Percentiles rank a stretch among this genome's conserved stretches.
Evolutionary conservation across 1,284 basidiomycete genomes (phyloP).

Genomic region (Schizophyllum amplum): DNA sequence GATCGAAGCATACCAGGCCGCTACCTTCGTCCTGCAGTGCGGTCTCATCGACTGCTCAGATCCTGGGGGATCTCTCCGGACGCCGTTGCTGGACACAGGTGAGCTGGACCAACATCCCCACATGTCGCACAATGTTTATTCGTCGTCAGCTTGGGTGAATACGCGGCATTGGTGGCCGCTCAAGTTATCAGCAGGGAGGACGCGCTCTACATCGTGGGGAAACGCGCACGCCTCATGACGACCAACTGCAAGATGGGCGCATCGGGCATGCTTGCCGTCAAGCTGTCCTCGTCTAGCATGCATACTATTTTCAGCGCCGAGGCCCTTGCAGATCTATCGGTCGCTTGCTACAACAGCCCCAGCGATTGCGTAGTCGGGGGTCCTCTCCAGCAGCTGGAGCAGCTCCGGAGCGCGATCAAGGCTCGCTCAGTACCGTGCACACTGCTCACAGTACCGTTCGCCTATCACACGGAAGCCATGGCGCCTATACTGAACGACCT

Average conservation of each 20-base stretch:
- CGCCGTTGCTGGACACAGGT: slow-evolving; percentile 64
- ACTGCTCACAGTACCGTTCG: slow-evolving; percentile 47
- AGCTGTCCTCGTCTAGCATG: slow-evolving; percentile 27
- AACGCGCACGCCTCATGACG: slow-evolving; percentile 46
- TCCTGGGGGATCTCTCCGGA: slow-evolving; percentile 54
- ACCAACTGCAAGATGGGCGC: slow-evolving; percentile 32
- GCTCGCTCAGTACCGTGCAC: slow-evolving; percentile 19
- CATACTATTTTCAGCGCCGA: slow-evolving; percentile 25
- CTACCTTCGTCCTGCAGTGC: slow-evolving; percentile 54
- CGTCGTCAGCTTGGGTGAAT: slow-evolving; percentile 54
- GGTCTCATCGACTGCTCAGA: slow-evolving; percentile 53
- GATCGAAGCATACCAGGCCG: slow-evolving; percentile 42
- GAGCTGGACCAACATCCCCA: slow-evolving; percentile 12
- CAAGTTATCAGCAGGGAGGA: slow-evolving; percentile 45
- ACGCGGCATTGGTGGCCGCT: slow-evolving; percentile 54
- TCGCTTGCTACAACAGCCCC: slow-evolving; percentile 58
- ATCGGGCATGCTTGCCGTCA: slow-evolving; percentile 56
- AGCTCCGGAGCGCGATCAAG: slow-evolving; percentile 35
- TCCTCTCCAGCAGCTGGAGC: slow-evolving; percentile 30
- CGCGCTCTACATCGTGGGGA: slow-evolving; percentile 51
- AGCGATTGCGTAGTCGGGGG: slow-evolving; percentile 53
- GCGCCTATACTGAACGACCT: slow-evolving; percentile 43
- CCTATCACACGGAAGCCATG: slow-evolving; percentile 60
- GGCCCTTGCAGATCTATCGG: slow-evolving; percentile 29
- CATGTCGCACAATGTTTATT: slow-evolving; percentile 6